Percentiles rank a stretch among this genome's conserved stretches.
These are phyloP conservation scores for Hyaloscypha hepaticicola DNA, from an alignment of 495 filamentous ascomycete genomes.

Conservation along the genomic window DNA sequence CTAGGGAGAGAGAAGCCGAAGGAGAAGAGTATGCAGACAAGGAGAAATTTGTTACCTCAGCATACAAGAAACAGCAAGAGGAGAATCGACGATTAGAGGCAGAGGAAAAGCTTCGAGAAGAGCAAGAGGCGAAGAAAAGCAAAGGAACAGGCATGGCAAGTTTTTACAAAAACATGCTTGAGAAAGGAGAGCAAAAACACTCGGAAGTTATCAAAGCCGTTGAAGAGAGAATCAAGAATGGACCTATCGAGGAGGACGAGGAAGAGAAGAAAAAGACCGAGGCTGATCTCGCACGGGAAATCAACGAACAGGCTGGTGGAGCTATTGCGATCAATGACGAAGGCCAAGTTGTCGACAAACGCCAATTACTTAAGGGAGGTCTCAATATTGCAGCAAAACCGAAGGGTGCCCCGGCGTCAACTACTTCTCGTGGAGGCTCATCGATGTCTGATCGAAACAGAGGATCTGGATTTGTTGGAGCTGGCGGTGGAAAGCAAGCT, in stretches of 20 bases:
- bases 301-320: slow-evolving; percentile 65
- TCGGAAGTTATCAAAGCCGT: slow-evolving; percentile 64
- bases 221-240: slow-evolving; percentile 61
- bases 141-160: slow-evolving; percentile 75
- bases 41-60: slow-evolving; percentile 95
- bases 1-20: slow-evolving; percentile 86
- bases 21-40: slow-evolving; percentile 94
- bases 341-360: slow-evolving; percentile 90
- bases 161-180: slow-evolving; percentile 83
- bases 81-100: slow-evolving; percentile 76
- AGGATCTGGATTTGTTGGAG: slow-evolving; percentile 47
- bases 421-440: slow-evolving; percentile 34
- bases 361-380: slow-evolving; percentile 83
- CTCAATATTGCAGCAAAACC: slow-evolving; percentile 72
- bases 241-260: slow-evolving; percentile 44
- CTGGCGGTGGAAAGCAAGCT: slow-evolving; percentile 51
- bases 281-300: slow-evolving; percentile 68
- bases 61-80: slow-evolving; percentile 90
- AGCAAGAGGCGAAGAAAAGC: slow-evolving; percentile 64
- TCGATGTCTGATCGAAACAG: slow-evolving; percentile 29
- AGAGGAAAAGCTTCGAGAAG: slow-evolving; percentile 72
- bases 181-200: slow-evolving; percentile 74
- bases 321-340: slow-evolving; percentile 84
- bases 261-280: slow-evolving; percentile 62
- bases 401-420: slow-evolving; percentile 37